A percentile compares a stretch with the other conserved stretches of the same genome.
phyloP scores from a whole-genome alignment of 1,139 yeast genomes.

The Eremothecium cymbalariae region DNA sequence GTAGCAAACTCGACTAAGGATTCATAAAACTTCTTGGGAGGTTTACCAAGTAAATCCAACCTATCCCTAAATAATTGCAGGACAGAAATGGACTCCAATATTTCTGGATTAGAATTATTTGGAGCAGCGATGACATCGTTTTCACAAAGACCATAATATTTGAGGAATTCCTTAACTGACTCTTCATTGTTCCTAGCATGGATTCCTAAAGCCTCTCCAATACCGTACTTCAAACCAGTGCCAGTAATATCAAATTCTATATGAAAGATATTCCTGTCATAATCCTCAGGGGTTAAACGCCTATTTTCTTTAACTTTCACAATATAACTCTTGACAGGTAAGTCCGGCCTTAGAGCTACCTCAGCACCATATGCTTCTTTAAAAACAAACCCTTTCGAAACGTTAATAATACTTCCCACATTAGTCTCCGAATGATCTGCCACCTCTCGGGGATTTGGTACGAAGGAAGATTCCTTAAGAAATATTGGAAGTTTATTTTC shows the following conservation, averaged over 20 bases:
- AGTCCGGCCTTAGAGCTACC: constrained; percentile 72
- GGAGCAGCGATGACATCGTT: constrained; percentile 65
- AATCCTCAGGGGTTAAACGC: constrained; percentile 85
- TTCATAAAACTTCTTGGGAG: constrained; percentile 92
- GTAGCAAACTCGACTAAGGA: constrained; percentile 65
- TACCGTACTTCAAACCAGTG: constrained; percentile 82
- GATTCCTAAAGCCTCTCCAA: constrained; percentile 95
- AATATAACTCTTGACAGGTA: constrained; percentile 75
- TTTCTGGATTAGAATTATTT: constrained; percentile 52
- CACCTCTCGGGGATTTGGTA: constrained; percentile 45
- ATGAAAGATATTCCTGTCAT: constrained; percentile 93
- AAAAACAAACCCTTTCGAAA: constrained; percentile 69
- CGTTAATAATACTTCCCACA: constrained; percentile 42
- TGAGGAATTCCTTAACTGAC: constrained; percentile 60
- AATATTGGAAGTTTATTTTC: constrained; percentile 39
- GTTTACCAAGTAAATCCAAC: constrained; percentile 86
- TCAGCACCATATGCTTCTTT: constrained; percentile 63
- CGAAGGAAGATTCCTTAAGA: constrained; percentile 53
- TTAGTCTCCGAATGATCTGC: constrained; percentile 33
- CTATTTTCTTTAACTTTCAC: constrained; percentile 88
- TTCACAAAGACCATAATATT: constrained; percentile 56
- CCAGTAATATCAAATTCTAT: constrained; percentile 88
- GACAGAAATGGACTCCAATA: constrained; percentile 67
- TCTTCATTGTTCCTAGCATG: constrained; percentile 77
- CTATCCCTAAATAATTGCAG: constrained; percentile 74